Evolutionary conservation across 2,329 filamentous ascomycete species (phyloP).

Genomic region (Aspergillus sp.): DNA sequence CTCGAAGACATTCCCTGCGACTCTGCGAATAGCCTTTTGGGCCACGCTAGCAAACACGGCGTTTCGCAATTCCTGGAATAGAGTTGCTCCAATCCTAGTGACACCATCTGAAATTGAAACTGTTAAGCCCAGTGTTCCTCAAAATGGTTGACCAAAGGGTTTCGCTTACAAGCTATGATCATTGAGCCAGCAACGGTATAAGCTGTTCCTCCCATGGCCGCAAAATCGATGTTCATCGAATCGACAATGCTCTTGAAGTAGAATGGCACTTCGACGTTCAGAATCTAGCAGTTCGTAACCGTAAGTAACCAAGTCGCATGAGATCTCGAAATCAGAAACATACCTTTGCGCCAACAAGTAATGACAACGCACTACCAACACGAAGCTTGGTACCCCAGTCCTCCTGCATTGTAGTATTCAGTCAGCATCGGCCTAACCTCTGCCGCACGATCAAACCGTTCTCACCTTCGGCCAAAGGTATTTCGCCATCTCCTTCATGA

Average conservation of each 20-base stretch:
- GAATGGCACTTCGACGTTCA: constrained; percentile 97
- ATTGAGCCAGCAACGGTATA: constrained; percentile 84
- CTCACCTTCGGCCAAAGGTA: constrained; percentile 86
- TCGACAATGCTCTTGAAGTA: constrained; percentile 99
- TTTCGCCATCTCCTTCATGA: constrained; percentile 93
- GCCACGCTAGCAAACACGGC: constrained; percentile 95
- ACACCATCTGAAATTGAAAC: constrained; percentile 56
- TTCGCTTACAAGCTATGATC: constrained; percentile 70
- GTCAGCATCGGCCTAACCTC: constrained; percentile 2
- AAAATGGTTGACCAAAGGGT: not conserved
- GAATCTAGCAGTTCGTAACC: constrained; percentile 41
- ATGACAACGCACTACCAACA: constrained; percentile 72
- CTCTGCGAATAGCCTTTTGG: constrained; percentile 88
- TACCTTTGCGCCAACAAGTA: constrained; percentile 83
- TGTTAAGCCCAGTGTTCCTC: constrained; percentile 7
- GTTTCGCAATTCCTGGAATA: constrained; percentile 91
- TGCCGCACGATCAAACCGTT: not conserved
- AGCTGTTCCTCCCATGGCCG: constrained; percentile 78
- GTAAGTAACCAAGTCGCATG: constrained; percentile 9
- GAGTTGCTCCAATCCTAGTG: constrained; percentile 76
- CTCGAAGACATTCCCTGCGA: constrained; percentile 86
- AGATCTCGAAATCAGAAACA: constrained; percentile 7
- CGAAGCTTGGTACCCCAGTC: constrained; percentile 74
- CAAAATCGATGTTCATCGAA: constrained; percentile 92
- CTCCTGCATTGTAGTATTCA: constrained; percentile 41